Conservation (phyloP, 2,329 filamentous ascomycete genomes). For the Cyphellophora europaea region DNA sequence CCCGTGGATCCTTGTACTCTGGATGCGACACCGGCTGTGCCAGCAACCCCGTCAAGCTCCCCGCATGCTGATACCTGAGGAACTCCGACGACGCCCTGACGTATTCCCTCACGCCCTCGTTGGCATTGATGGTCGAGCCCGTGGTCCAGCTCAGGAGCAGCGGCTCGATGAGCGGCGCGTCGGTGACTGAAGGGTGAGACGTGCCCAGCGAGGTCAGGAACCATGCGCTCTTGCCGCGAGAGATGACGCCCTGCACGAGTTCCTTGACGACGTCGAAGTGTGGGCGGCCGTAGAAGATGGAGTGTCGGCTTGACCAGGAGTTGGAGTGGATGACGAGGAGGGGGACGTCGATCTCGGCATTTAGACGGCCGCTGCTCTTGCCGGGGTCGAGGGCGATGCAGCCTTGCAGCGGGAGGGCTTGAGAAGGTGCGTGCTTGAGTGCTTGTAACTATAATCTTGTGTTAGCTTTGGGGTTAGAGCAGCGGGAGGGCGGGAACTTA, state of each 20-base stretch:
- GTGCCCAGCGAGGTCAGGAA: slow-evolving; percentile 47
- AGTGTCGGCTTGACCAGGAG: slow-evolving; percentile 51
- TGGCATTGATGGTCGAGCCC: slow-evolving; percentile 48
- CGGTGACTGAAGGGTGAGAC: slow-evolving; percentile 55
- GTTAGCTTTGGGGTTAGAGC: background rate
- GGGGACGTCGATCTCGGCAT: slow-evolving; percentile 49
- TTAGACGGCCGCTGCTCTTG: slow-evolving; percentile 54
- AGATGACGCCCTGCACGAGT: slow-evolving; percentile 40
- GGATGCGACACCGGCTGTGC: slow-evolving; percentile 33
- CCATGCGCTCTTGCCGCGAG: slow-evolving; percentile 35
- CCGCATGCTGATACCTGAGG: slow-evolving; percentile 37
- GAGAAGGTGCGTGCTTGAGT: slow-evolving; percentile 33
- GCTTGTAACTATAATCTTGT: slow-evolving; percentile 10
- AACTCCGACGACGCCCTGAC: slow-evolving; percentile 51
- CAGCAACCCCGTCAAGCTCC: slow-evolving; percentile 39
- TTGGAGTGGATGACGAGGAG: slow-evolving; percentile 54
- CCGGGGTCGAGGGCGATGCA: slow-evolving; percentile 58
- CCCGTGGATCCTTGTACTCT: slow-evolving; percentile 10
- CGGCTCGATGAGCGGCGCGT: slow-evolving; percentile 57
- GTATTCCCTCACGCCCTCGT: slow-evolving; percentile 50
- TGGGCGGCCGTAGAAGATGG: slow-evolving; percentile 52
- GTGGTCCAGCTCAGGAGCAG: slow-evolving; percentile 52
- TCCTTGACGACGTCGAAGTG: slow-evolving; percentile 56
- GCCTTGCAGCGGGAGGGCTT: slow-evolving; percentile 41
- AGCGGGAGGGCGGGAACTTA: slow-evolving; percentile 4